Base-by-base conservation (phyloP, 345 rosid species). In the Noccaea caerulescens region DNA sequence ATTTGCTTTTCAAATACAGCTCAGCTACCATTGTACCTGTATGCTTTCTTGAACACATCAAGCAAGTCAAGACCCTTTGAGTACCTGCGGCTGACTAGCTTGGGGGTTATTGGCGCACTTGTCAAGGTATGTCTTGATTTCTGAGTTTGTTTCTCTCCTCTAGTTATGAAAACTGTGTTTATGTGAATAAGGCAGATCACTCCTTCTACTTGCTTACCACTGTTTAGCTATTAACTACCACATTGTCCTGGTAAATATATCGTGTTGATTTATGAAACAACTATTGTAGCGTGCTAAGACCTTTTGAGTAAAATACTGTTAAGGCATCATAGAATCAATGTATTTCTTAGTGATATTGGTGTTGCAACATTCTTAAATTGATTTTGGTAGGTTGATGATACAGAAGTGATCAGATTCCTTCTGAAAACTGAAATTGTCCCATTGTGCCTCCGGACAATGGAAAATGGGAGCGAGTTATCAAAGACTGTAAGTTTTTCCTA, bases 101-200 rank as follows among this genome's bases (percentile, higher is more conserved):
- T 90, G 76, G 83, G 86, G 37, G 89, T 90, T 38, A 81, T 87
- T 45, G 85, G 82, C 30, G 83, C 88, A 32, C 73, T 90, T 18
- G 82, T 80, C 55, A 84, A 86, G 87, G 91, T 87, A 77, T 41
- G 16, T 55, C 58, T n/a, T 68, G 46, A 18, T 54, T 36, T 50
- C 8, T 52, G 4, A 42, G 10, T 34, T 54, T 55, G 4, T 42
- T n/a, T 25, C 10, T 30, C 4, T 33, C 27, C 0, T 52, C 63
- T 8, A 52, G 14, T 25, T 43, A 32, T 20, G 4, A 45, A 43
- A 67, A 7, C 14, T 43, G 5, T 66, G 38, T 59, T 74, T 45
- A 58, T 59, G 47, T 45, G 10, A 20, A 33, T 1, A 52, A 59
- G 64, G 53, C 18, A 66, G 11, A 68, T 50, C 47, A 37, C 10